Percentiles rank a stretch among this genome's conserved stretches.
phyloP scores from a whole-genome alignment of 2,329 filamentous ascomycete genomes.

The Pyricularia sp. region DNA sequence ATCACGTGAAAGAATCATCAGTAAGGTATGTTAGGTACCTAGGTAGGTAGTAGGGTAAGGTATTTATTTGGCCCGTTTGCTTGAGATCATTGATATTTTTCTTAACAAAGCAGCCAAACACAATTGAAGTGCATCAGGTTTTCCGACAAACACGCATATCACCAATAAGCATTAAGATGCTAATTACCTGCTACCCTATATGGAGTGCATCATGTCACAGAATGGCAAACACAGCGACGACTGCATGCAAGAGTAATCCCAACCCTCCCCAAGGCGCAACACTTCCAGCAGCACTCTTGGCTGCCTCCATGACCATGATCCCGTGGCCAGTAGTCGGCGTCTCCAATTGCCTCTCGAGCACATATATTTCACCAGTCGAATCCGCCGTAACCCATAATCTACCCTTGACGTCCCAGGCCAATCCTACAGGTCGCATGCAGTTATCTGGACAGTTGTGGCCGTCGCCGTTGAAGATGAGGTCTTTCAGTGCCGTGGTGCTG shows the following conservation, averaged over 20 bases:
- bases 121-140: too few species aligned
- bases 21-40: too few species aligned
- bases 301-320: conserved; percentile 10
- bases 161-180: too few species aligned
- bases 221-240: background rate
- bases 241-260: background rate
- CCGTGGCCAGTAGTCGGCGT: conserved; percentile 9
- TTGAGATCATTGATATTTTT: too few species aligned
- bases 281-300: background rate
- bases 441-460: conserved; percentile 36
- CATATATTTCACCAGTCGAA: conserved; percentile 54
- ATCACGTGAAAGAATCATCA: background rate
- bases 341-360: conserved; percentile 24
- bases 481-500: conserved; percentile 36
- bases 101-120: too few species aligned
- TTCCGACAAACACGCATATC: too few species aligned
- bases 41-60: too few species aligned
- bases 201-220: background rate
- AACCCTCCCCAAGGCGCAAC: background rate
- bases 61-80: too few species aligned
- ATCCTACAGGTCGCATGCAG: conserved; percentile 54
- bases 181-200: too few species aligned
- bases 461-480: conserved; percentile 48
- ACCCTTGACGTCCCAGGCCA: conserved; percentile 38
- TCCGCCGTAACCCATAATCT: conserved; percentile 54